phyloP scores from a whole-genome alignment of 2,329 filamentous ascomycete species.

The Truncatella angustata region DNA sequence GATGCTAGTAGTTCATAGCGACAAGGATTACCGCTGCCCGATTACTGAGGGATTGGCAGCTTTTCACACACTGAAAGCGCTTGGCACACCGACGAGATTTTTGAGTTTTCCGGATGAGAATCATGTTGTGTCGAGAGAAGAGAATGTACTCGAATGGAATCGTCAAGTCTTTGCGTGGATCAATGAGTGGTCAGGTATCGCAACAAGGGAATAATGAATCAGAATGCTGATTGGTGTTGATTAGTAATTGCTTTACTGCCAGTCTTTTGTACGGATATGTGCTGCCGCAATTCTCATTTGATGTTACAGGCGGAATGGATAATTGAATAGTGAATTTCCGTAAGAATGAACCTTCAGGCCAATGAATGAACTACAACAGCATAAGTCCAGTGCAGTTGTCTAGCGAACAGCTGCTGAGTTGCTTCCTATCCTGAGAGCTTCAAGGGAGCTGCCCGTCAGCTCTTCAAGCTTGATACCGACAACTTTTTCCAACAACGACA shows the following conservation, averaged over 20 bases:
- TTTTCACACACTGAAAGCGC: constrained; percentile 18
- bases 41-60: constrained; percentile 34
- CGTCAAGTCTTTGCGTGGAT: constrained; percentile 21
- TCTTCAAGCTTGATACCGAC: background rate
- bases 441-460: background rate
- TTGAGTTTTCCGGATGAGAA: constrained; percentile 20
- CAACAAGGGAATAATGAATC: background rate
- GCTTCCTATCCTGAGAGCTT: no score
- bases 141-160: constrained; percentile 20
- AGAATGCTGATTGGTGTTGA: background rate
- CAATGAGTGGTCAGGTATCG: constrained; percentile 17
- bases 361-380: no score
- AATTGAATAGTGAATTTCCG: no score
- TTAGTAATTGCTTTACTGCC: background rate
- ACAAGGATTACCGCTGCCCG: constrained; percentile 61
- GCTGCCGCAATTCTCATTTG: no score
- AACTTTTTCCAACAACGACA: background rate
- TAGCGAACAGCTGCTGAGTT: no score
- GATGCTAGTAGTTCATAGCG: constrained; percentile 70
- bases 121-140: constrained; percentile 13
- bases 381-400: no score
- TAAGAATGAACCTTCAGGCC: no score
- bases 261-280: no score
- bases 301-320: no score
- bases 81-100: constrained; percentile 18